Evolutionary conservation across 2,329 filamentous ascomycete genomes (phyloP).

Genomic region (Exophiala viscosa): DNA sequence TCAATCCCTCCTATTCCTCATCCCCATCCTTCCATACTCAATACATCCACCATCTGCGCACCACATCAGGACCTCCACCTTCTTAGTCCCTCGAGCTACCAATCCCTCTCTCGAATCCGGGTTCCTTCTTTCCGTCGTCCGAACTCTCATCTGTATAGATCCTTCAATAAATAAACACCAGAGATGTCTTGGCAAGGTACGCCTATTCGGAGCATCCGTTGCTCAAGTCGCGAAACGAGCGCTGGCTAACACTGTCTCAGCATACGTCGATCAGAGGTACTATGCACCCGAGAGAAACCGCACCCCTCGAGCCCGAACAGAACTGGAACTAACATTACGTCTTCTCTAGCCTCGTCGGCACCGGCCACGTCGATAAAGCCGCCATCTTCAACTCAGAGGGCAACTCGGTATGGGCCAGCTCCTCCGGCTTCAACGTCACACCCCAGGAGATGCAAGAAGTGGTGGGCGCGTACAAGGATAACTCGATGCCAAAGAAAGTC

Average conservation of each 20-base stretch:
- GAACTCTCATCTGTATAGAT: neutral
- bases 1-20: neutral
- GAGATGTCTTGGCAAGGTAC: constrained; percentile 30
- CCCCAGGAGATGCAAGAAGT: constrained; percentile 55
- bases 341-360: constrained; percentile 66
- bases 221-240: neutral
- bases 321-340: constrained; percentile 1
- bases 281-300: neutral
- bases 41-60: neutral
- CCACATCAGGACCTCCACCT: neutral
- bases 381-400: constrained; percentile 79
- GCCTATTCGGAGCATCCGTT: neutral
- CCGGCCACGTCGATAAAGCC: constrained; percentile 75
- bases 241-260: constrained; percentile 12
- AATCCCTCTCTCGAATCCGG: neutral
- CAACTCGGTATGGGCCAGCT: constrained; percentile 74
- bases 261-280: constrained; percentile 29
- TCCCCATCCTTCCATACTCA: neutral
- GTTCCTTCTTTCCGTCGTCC: constrained; percentile 1
- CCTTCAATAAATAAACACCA: constrained; percentile 7
- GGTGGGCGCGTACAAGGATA: constrained; percentile 51
- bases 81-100: neutral
- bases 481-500: constrained; percentile 59
- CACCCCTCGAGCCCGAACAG: neutral
- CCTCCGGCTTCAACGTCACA: constrained; percentile 66